Percentiles rank a stretch among this genome's conserved stretches.
These are phyloP conservation scores for Citeromyces matritensis DNA, from an alignment of 805 yeast genomes.

Conservation along the genomic window DNA sequence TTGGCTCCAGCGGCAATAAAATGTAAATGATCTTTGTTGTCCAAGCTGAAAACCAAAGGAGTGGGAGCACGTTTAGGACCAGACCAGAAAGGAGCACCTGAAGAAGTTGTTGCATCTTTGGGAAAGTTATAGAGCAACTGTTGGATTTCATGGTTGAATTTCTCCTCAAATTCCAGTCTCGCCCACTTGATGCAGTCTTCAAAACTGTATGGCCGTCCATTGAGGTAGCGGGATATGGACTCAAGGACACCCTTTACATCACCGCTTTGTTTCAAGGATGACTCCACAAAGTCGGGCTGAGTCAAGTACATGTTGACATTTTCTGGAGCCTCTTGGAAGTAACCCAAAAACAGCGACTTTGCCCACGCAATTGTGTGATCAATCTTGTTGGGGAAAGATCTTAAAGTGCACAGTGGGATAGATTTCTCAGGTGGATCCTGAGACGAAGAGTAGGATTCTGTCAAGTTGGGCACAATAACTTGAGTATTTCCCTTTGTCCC, in stretches of 20 bases:
- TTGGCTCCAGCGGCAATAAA: conserved; percentile 86
- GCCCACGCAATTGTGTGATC: conserved; percentile 99
- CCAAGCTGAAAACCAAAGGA: conserved; percentile 65
- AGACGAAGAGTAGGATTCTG: conserved; percentile 92
- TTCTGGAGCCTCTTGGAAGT: conserved; percentile 81
- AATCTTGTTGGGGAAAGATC: conserved; percentile 95
- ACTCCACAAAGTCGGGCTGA: conserved; percentile 88
- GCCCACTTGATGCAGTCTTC: conserved; percentile 97
- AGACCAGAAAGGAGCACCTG: conserved; percentile 93
- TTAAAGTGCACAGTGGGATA: conserved; percentile 90
- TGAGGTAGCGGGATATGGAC: conserved; percentile 62
- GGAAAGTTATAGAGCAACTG: conserved; percentile 94
- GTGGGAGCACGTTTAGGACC: conserved; percentile 95
- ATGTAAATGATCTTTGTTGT: conserved; percentile 64
- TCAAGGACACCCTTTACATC: conserved; percentile 81
- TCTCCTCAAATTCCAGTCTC: conserved; percentile 71
- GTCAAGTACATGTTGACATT: conserved; percentile 82
- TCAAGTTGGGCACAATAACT: conserved; percentile 83
- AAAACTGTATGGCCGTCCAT: conserved; percentile 73
- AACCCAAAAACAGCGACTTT: conserved; percentile 84
- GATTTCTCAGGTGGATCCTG: conserved; percentile 98
- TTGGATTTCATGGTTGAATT: conserved; percentile 72
- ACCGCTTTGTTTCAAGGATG: conserved; percentile 79
- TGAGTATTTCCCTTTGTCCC: conserved; percentile 99
- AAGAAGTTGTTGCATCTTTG: conserved; percentile 76